Percentiles rank a stretch among this genome's conserved stretches.
Conservation (phyloP, 1,139 yeast species). For the Pichia sp. region DNA sequence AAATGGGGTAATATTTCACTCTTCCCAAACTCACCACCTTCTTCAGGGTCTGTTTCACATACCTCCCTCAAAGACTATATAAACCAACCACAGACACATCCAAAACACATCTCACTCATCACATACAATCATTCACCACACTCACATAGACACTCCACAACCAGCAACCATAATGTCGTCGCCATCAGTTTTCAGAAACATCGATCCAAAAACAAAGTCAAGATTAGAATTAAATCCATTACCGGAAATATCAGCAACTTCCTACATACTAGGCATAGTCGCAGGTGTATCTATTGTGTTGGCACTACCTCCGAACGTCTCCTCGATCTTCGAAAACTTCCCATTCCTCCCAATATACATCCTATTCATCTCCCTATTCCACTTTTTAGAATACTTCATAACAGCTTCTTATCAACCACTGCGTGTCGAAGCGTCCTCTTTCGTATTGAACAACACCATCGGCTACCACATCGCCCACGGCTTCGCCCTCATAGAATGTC, state of each 20-base stretch:
- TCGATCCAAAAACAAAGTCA: neutral
- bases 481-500: conserved; percentile 48
- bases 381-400: conserved; percentile 73
- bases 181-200: neutral
- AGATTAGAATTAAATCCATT: conserved; percentile 5
- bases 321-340: conserved; percentile 38
- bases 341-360: conserved; percentile 48
- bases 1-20: neutral
- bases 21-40: neutral
- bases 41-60: neutral
- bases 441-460: conserved; percentile 64
- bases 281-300: conserved; percentile 33
- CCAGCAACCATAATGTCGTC: too few species aligned
- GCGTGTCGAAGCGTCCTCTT: conserved; percentile 72
- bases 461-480: conserved; percentile 61
- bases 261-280: conserved; percentile 33
- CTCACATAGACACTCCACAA: too few species aligned
- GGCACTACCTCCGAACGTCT: conserved; percentile 29
- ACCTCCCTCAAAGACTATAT: too few species aligned
- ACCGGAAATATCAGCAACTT: conserved; percentile 2
- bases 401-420: conserved; percentile 73
- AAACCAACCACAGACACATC: too few species aligned
- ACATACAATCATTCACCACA: too few species aligned
- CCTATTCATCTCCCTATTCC: conserved; percentile 58
- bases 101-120: too few species aligned